Evolutionary conservation across 202 grass and related monocot genomes (phyloP).

Genomic region (Brachypodium distachyon): DNA sequence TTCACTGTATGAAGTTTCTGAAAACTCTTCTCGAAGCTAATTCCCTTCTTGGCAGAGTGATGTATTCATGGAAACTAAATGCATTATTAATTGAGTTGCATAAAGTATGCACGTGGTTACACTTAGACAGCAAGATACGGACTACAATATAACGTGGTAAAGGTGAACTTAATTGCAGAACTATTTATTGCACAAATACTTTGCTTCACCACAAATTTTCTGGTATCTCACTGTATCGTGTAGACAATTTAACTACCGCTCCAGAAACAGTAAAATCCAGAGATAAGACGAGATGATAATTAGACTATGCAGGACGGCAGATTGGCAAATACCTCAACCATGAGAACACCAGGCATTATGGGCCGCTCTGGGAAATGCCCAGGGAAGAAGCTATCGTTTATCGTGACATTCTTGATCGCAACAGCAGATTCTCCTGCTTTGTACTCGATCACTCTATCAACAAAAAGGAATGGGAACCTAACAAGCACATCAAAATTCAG

Average conservation of each 20-base stretch:
- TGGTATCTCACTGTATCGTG: neutral
- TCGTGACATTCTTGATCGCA: conserved; percentile 90
- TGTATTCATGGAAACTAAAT: neutral
- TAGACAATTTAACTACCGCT: neutral
- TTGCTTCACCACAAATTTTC: neutral
- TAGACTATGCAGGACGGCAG: neutral
- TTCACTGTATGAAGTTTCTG: neutral
- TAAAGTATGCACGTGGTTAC: neutral
- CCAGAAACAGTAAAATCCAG: neutral
- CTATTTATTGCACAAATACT: neutral
- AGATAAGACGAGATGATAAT: neutral
- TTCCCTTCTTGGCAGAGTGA: neutral
- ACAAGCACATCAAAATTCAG: neutral
- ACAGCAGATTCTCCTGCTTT: conserved; percentile 76
- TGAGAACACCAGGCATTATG: conserved; percentile 98
- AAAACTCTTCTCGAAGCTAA: neutral
- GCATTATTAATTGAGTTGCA: neutral
- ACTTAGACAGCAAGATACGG: neutral
- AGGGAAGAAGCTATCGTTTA: conserved; percentile 97
- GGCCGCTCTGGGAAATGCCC: conserved; percentile 94
- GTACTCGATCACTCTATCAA: conserved; percentile 95
- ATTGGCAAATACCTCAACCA: conserved; percentile 71
- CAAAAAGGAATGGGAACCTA: conserved; percentile 94
- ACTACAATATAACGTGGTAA: neutral
- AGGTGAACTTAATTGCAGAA: neutral